Conservation (phyloP, 2,329 filamentous ascomycete species). For the Curvularia hawaiiensis region DNA sequence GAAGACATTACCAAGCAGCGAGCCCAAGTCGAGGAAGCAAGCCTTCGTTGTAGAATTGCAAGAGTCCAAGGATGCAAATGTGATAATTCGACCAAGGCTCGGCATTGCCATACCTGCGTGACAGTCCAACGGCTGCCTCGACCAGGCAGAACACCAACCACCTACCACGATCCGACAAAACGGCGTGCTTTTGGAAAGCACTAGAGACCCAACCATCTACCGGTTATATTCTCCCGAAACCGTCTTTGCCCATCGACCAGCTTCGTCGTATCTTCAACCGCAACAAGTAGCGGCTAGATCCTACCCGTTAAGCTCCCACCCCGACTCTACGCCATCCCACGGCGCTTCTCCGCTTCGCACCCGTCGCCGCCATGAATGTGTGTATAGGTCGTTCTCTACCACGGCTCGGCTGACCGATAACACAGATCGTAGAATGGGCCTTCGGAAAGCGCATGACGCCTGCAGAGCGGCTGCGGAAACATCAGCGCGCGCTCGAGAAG, state of each 20-base stretch:
- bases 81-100: slow-evolving; percentile 8
- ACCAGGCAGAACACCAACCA: slow-evolving; percentile 13
- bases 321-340: slow-evolving; percentile 4
- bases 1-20: background rate
- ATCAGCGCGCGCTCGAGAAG: slow-evolving; percentile 96
- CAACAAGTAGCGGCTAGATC: slow-evolving; percentile 2
- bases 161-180: slow-evolving; percentile 1
- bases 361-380: slow-evolving; percentile 54
- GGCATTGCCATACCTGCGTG: slow-evolving; percentile 13
- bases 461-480: slow-evolving; percentile 86
- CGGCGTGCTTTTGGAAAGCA: background rate
- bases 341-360: slow-evolving; percentile 5
- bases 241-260: background rate
- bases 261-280: slow-evolving; percentile 1
- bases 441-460: slow-evolving; percentile 99
- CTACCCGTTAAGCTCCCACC: slow-evolving; percentile 13
- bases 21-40: background rate
- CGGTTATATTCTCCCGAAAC: background rate
- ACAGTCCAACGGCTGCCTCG: slow-evolving; percentile 7
- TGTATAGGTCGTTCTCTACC: background rate
- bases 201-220: background rate
- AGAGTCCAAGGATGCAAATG: background rate
- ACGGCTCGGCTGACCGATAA: background rate
- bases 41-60: background rate
- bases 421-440: slow-evolving; percentile 87